These are phyloP conservation scores for Xylariaceae sp. DNA, from an alignment of 2,329 filamentous ascomycete species.

Conservation along the genomic window DNA sequence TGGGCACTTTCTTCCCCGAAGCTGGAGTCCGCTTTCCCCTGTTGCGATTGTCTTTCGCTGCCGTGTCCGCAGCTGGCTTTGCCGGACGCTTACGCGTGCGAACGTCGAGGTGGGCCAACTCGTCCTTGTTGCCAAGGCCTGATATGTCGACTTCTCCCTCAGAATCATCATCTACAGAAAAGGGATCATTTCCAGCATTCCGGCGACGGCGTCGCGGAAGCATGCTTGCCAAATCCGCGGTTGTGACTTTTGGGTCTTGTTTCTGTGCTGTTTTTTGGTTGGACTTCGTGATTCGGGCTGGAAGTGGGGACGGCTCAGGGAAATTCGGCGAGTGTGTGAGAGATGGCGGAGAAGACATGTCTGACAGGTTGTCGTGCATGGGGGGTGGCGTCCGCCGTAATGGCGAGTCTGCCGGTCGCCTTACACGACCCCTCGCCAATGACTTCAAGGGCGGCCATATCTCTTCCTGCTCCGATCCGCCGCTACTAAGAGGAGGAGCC, in stretches of 20 bases:
- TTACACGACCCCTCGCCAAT: slow-evolving; percentile 41
- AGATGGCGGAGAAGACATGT: slow-evolving; percentile 60
- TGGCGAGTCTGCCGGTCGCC: slow-evolving; percentile 16
- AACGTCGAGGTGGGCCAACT: slow-evolving; percentile 44
- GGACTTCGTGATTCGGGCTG: slow-evolving; percentile 21
- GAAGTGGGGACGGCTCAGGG: slow-evolving; percentile 25
- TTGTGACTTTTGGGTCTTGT: slow-evolving; percentile 42
- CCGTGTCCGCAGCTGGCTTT: slow-evolving; percentile 22
- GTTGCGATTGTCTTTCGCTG: slow-evolving; percentile 17
- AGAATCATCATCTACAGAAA: slow-evolving; percentile 36
- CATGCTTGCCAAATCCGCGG: slow-evolving; percentile 49
- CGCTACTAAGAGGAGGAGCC: slow-evolving; percentile 53
- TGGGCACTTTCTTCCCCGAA: slow-evolving; percentile 18
- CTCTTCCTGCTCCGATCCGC: slow-evolving; percentile 39
- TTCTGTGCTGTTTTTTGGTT: slow-evolving; percentile 32
- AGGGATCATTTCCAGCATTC: slow-evolving; percentile 32
- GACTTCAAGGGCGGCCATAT: slow-evolving; percentile 50
- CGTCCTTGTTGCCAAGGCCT: slow-evolving; percentile 48
- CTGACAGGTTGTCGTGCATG: slow-evolving; percentile 37
- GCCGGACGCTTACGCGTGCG: slow-evolving; percentile 25
- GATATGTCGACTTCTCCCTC: slow-evolving; percentile 45
- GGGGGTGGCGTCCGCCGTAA: slow-evolving; percentile 33
- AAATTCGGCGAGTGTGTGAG: slow-evolving; percentile 63
- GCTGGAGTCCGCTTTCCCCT: slow-evolving; percentile 13
- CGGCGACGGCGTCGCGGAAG: slow-evolving; percentile 49